Conservation (phyloP, 1,139 yeast genomes). For the Debaryomyces sp. region DNA sequence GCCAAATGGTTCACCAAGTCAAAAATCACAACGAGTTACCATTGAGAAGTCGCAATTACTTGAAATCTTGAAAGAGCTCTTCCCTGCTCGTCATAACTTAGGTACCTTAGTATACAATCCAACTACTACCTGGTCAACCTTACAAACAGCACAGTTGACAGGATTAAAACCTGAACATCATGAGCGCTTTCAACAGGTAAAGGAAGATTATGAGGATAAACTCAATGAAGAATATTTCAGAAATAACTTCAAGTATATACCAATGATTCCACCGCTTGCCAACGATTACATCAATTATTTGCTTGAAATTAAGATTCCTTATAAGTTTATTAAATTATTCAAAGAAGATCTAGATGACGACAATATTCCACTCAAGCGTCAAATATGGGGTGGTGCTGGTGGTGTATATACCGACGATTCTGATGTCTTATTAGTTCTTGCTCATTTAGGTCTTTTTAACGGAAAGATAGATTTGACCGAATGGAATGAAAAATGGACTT, state of each 20-base stretch:
- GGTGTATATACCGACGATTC: slow-evolving; percentile 90
- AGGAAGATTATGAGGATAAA: slow-evolving; percentile 29
- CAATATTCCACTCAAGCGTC: slow-evolving; percentile 44
- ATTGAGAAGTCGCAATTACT: slow-evolving; percentile 50
- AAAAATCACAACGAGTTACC: slow-evolving; percentile 18
- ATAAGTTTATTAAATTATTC: slow-evolving; percentile 33
- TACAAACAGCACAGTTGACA: slow-evolving; percentile 39
- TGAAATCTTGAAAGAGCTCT: slow-evolving; percentile 45
- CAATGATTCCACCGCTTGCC: slow-evolving; percentile 50
- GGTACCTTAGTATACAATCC: slow-evolving; percentile 68
- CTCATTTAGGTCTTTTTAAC: slow-evolving; percentile 69
- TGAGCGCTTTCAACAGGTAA: slow-evolving; percentile 33
- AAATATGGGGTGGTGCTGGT: slow-evolving; percentile 85
- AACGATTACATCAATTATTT: slow-evolving; percentile 59
- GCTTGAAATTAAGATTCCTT: slow-evolving; percentile 67
- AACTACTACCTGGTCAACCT: slow-evolving; percentile 48
- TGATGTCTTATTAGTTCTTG: slow-evolving; percentile 72
- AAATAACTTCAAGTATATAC: slow-evolving; percentile 32
- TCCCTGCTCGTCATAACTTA: slow-evolving; percentile 51
- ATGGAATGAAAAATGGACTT: slow-evolving; percentile 38
- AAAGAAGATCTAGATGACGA: slow-evolving; percentile 34
- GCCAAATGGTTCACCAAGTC: not conserved
- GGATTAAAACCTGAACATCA: slow-evolving; percentile 41
- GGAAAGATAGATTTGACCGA: slow-evolving; percentile 31
- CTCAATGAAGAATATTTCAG: slow-evolving; percentile 19